Conservation (phyloP, 2,329 filamentous ascomycete species). For the Juglanconis oblonga region DNA sequence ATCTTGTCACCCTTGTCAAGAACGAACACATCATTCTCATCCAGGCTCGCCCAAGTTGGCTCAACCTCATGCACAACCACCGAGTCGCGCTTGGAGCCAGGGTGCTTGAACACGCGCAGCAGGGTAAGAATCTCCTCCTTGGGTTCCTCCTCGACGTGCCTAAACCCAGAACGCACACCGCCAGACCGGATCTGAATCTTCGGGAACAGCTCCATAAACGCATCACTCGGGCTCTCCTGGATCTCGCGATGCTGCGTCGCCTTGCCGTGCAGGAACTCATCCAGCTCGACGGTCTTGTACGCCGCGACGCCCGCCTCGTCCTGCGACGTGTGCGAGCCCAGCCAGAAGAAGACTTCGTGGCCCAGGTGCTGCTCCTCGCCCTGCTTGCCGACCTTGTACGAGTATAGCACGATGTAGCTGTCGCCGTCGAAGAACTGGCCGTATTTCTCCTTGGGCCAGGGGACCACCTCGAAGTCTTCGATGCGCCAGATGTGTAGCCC, state of each 20-base stretch:
- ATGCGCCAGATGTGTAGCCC: conserved; percentile 65
- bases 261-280: conserved; percentile 61
- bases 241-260: conserved; percentile 66
- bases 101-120: conserved; percentile 62
- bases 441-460: conserved; percentile 54
- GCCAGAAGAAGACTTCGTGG: conserved; percentile 70
- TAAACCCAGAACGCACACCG: conserved; percentile 61
- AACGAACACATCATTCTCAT: conserved; percentile 65
- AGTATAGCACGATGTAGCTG: conserved; percentile 64
- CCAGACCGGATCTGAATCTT: conserved; percentile 58
- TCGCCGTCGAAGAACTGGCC: conserved; percentile 66
- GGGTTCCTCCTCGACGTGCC: conserved; percentile 51
- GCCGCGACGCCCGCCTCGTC: conserved; percentile 68
- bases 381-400: conserved; percentile 46
- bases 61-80: conserved; percentile 63
- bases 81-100: conserved; percentile 42
- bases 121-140: conserved; percentile 46
- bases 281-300: conserved; percentile 69
- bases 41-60: conserved; percentile 58
- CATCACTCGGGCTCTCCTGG: conserved; percentile 55
- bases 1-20: conserved; percentile 62
- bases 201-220: conserved; percentile 60
- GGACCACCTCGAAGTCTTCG: conserved; percentile 62
- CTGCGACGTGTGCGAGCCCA: conserved; percentile 62
- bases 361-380: conserved; percentile 34